phyloP scores from a whole-genome alignment of 164 flowering plant genomes.

The Houttuynia cordata region DNA sequence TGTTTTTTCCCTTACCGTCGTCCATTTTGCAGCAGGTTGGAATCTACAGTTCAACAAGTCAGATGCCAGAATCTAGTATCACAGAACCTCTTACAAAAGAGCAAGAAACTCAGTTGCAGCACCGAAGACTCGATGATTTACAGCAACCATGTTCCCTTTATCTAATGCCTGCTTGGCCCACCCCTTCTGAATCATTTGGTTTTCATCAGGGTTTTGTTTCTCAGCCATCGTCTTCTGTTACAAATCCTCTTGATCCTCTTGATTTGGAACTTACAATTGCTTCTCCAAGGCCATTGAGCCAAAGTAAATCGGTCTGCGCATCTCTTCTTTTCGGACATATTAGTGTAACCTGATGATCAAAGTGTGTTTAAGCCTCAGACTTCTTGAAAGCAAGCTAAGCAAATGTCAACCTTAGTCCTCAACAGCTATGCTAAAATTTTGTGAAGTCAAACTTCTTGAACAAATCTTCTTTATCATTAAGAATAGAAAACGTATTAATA shows the following conservation, averaged over 20 bases:
- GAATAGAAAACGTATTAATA: no score
- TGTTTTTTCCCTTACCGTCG: no score
- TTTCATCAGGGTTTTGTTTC: conserved; percentile 4
- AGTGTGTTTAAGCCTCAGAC: not conserved
- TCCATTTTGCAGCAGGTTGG: conserved; percentile 18
- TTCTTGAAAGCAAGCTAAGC: no score
- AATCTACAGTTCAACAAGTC: conserved; percentile 4
- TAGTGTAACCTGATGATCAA: conserved; percentile 25
- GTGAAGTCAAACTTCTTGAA: no score
- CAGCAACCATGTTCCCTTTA: conserved; percentile 4
- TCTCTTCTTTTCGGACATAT: conserved; percentile 26
- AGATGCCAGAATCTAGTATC: no score
- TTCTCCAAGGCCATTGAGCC: conserved; percentile 25
- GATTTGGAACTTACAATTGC: conserved; percentile 50
- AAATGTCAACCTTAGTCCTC: no score
- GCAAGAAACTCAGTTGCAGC: conserved; percentile 3
- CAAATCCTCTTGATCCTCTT: conserved; percentile 5
- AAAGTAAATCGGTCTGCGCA: conserved; percentile 16
- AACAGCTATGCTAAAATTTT: no score
- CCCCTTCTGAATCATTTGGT: conserved; percentile 8
- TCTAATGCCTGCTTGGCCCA: conserved; percentile 4
- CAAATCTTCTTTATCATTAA: no score
- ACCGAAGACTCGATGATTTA: not conserved
- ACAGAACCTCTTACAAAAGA: conserved; percentile 1
- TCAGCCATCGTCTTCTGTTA: conserved; percentile 2